These are phyloP conservation scores for Daedalea quercina DNA, from an alignment of 768 basidiomycete genomes.

Conservation along the genomic window DNA sequence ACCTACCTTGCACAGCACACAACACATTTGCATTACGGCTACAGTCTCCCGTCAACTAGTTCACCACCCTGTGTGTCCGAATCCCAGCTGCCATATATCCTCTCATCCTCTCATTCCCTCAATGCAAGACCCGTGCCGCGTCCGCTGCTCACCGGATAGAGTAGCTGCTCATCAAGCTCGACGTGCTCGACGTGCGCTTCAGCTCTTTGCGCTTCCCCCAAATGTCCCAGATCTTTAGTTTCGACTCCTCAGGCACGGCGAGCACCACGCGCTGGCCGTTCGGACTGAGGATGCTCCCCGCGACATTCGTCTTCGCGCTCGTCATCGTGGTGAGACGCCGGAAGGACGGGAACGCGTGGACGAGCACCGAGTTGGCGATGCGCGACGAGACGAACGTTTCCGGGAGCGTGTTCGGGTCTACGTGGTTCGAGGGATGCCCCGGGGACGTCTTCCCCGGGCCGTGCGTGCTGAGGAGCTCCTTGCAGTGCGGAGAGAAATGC, in stretches of 20 bases:
- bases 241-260: constrained; percentile 57
- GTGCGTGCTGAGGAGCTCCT: constrained; percentile 82
- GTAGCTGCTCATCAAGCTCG: background rate
- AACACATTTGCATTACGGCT: background rate
- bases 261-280: constrained; percentile 48
- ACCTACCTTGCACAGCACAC: background rate
- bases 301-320: constrained; percentile 42
- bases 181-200: background rate
- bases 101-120: too few species aligned
- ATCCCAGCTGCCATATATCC: too few species aligned
- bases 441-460: constrained; percentile 38
- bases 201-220: constrained; percentile 37
- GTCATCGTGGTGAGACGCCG: constrained; percentile 45
- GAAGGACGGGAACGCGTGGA: constrained; percentile 57
- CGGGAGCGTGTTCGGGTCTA: constrained; percentile 1
- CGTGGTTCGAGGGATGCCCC: constrained; percentile 5
- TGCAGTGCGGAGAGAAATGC: constrained; percentile 72
- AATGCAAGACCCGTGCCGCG: too few species aligned
- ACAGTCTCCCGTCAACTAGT: too few species aligned
- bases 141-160: constrained; percentile 2
- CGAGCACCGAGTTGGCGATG: constrained; percentile 32
- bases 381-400: constrained; percentile 6
- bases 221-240: constrained; percentile 57
- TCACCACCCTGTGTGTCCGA: too few species aligned
- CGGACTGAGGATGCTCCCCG: constrained; percentile 48